Evolutionary conservation across 2,329 filamentous ascomycete genomes (phyloP), one percentile per base, ranked within the genome.

Genomic region (Colletotrichum magnum): DNA sequence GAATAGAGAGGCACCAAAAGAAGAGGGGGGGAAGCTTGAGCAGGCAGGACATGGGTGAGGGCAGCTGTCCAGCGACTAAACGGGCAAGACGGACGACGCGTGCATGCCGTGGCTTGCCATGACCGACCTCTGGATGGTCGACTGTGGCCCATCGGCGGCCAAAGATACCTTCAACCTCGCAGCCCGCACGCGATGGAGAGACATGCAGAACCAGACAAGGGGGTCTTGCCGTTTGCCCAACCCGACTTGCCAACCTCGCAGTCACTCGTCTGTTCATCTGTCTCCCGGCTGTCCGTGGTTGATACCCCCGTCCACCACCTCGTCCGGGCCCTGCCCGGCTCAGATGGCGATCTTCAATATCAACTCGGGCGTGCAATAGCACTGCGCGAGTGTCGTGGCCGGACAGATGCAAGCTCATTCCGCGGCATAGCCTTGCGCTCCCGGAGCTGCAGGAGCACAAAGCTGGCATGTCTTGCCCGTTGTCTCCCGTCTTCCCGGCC

Each of bases 51-150:
- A 77, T 71, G 74, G 75, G 69, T 73, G 58, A 13, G 21, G 57
- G 68, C 58, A 72, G 73, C 74, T 71, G 74, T 72, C 73, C 71
- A 77, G 76, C 73, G 76, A 79, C 76, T 74, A 74, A 76, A 77
- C 68, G 67, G 76, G 74, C 74, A 75, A 74, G 75, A 76, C 68
- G 64, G 76, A 73, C 75, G 74, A 74, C 74, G 74, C 73, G 51
- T 75, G 77, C 75, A 67, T 70, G 45, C 24, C 47, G 57, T 63
- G 67, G 67, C 66, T 70, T 71, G 45, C 57, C 69, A 67, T 51
- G 26, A 72, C 65, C 59, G 61, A 48, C 18, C 50, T 67, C 43
- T 61, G 50, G 48, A 45, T 69, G 67, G 63, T 47, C 41, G 67
- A 47, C 53, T 26, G 45, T 32, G 28, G 56, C 21, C 58, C 53